A percentile compares a stretch with the other conserved stretches of the same genome.
phyloP scores from a whole-genome alignment of 2,329 filamentous ascomycete genomes.

The Elsinoe batatas region DNA sequence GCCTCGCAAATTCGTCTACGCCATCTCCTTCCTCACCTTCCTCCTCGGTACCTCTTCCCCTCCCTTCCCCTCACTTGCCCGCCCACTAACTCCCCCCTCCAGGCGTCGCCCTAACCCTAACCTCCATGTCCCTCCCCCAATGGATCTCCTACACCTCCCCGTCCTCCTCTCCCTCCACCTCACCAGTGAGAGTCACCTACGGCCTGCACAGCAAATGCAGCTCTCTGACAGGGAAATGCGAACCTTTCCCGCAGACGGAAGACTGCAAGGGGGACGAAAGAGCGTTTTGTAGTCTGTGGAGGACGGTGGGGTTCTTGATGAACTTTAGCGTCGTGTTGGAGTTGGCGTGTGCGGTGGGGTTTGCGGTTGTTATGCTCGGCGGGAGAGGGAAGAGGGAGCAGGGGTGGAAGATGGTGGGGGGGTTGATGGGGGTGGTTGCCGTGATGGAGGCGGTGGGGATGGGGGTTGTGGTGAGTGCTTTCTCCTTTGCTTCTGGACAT shows the following conservation, averaged over 20 bases:
- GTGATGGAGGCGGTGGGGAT: slow-evolving; percentile 66
- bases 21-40: slow-evolving; percentile 38
- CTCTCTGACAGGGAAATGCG: slow-evolving; percentile 53
- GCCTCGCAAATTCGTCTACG: slow-evolving; percentile 41
- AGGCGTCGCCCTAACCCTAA: slow-evolving; percentile 64
- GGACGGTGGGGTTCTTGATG: slow-evolving; percentile 77
- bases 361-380: slow-evolving; percentile 64
- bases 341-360: slow-evolving; percentile 69
- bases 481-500: background rate
- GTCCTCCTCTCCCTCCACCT: slow-evolving; percentile 24
- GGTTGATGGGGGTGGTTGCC: slow-evolving; percentile 55
- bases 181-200: slow-evolving; percentile 55
- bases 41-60: slow-evolving; percentile 29
- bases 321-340: slow-evolving; percentile 75
- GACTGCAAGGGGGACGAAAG: slow-evolving; percentile 59
- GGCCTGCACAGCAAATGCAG: slow-evolving; percentile 78
- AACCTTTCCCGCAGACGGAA: slow-evolving; percentile 54
- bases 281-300: slow-evolving; percentile 88
- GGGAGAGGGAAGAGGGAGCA: slow-evolving; percentile 69
- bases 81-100: slow-evolving; percentile 16
- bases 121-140: slow-evolving; percentile 57
- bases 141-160: slow-evolving; percentile 52
- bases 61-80: slow-evolving; percentile 1
- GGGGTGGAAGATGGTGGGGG: slow-evolving; percentile 69
- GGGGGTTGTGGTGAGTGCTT: slow-evolving; percentile 62